These are phyloP conservation scores for Zygotorulaspora danielsina DNA, from an alignment of 805 yeast genomes.

Conservation along the genomic window DNA sequence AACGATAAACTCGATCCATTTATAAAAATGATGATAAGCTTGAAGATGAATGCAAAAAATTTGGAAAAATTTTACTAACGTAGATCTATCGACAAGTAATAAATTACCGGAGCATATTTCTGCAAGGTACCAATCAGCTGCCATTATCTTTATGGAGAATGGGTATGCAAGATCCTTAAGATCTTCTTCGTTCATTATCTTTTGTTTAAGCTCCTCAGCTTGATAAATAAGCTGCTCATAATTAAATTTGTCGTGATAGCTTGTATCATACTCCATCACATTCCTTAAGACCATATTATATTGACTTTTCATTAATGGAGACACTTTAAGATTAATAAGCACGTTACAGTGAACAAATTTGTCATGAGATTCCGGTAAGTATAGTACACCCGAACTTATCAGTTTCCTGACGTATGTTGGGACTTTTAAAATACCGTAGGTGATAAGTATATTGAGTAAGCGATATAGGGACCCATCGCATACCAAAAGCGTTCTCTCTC, in stretches of 20 bases:
- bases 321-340: constrained; percentile 54
- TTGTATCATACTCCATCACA: constrained; percentile 41
- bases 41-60: constrained; percentile 25
- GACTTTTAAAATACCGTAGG: constrained; percentile 43
- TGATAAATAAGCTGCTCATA: constrained; percentile 32
- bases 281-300: constrained; percentile 52
- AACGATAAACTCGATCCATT: constrained; percentile 34
- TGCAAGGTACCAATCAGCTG: constrained; percentile 47
- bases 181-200: constrained; percentile 21
- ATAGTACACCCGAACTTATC: constrained; percentile 82
- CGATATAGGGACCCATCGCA: constrained; percentile 40
- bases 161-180: constrained; percentile 29
- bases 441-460: constrained; percentile 41
- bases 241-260: constrained; percentile 33
- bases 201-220: constrained; percentile 32
- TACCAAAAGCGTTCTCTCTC: constrained; percentile 17
- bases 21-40: constrained; percentile 34
- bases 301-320: constrained; percentile 47
- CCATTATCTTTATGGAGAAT: constrained; percentile 43
- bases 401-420: constrained; percentile 68
- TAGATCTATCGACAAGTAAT: constrained; percentile 17
- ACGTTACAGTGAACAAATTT: constrained; percentile 51
- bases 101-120: constrained; percentile 37
- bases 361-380: constrained; percentile 50
- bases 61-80: constrained; percentile 21